Evolutionary conservation across 1,284 basidiomycete species (phyloP).

Genomic region (Psilocybe mexicana): DNA sequence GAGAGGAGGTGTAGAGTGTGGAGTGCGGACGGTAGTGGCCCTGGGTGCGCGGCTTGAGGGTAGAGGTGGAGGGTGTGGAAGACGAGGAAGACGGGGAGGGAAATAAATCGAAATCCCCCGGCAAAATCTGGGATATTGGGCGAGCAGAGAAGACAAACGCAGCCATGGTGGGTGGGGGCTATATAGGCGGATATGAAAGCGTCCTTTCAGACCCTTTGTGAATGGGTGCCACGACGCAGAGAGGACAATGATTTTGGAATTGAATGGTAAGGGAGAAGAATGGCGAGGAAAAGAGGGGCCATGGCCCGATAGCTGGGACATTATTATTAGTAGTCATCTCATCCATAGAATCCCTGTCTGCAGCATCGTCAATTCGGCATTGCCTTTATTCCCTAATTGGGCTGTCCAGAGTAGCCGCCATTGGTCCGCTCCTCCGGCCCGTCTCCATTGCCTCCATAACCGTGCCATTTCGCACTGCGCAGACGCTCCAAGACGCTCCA

Average conservation of each 20-base stretch:
- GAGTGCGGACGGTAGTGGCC: slow-evolving; percentile 32
- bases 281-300: slow-evolving; percentile 4
- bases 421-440: neutral
- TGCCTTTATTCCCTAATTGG: slow-evolving; percentile 19
- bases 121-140: slow-evolving; percentile 18
- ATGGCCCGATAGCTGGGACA: neutral
- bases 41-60: slow-evolving; percentile 7
- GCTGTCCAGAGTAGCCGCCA: neutral
- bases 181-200: slow-evolving; percentile 15
- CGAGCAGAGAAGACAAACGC: slow-evolving; percentile 12
- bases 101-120: slow-evolving; percentile 16
- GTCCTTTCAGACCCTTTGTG: slow-evolving; percentile 15
- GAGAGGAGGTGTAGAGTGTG: slow-evolving; percentile 20
- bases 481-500: neutral
- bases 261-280: too few species aligned
- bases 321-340: too few species aligned
- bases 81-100: slow-evolving; percentile 3
- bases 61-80: neutral
- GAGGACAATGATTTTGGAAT: slow-evolving; percentile 1
- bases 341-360: too few species aligned
- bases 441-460: slow-evolving; percentile 10
- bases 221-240: slow-evolving; percentile 15
- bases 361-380: neutral
- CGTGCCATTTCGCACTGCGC: slow-evolving; percentile 1
- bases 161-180: slow-evolving; percentile 14